Evolutionary conservation across 805 yeast genomes (phyloP), one percentile per base, ranked within the genome.

Genomic region (Candida dajiaensis): DNA sequence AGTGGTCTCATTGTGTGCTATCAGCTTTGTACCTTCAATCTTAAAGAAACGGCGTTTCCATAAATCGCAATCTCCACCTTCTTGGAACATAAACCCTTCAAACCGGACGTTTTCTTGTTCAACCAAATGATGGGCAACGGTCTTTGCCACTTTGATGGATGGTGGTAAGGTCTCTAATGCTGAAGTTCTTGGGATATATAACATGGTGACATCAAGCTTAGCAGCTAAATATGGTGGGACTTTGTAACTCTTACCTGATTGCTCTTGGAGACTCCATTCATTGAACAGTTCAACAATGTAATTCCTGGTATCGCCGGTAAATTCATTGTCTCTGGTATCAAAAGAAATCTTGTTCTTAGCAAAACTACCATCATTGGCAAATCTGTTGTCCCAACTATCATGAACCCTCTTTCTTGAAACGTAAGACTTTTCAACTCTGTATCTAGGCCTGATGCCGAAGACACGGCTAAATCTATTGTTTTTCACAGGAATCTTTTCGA

Each of bases 301-400:
- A 41, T 69, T 71, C 47, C 69, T 67, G 0, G 80, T 69, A 41
- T 67, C 62, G 16, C 87, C 84, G 16, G 74, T 76, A 40, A 85
- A 70, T 26, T 72, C 73, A 19, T 72, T 64, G 56, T 81, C 81
- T 55, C 76, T 76, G 47, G 77, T 78, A 21, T 74, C 73, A 56
- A 85, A 83, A 40, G 76, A 76, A 45, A 90, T 70, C 54, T 83
- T 81, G 45, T 85, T 77, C 57, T 92, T 74, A 9, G 89, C 96
- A 72, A 87, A 89, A 33, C 96, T 87, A 2, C 98, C 98, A 63
- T 89, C 95, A 29, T 73, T 72, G 2, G 97, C 96, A 51, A 89
- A 74, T 46, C 77, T 67, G 29, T 70, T 64, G 29, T 76, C 77
- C 84, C 92, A 77, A 2, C 73, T 67, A 66, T 85, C 95, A 22